These are phyloP conservation scores for Calycina herbarum DNA, from an alignment of 2,329 filamentous ascomycete species.

Conservation along the genomic window DNA sequence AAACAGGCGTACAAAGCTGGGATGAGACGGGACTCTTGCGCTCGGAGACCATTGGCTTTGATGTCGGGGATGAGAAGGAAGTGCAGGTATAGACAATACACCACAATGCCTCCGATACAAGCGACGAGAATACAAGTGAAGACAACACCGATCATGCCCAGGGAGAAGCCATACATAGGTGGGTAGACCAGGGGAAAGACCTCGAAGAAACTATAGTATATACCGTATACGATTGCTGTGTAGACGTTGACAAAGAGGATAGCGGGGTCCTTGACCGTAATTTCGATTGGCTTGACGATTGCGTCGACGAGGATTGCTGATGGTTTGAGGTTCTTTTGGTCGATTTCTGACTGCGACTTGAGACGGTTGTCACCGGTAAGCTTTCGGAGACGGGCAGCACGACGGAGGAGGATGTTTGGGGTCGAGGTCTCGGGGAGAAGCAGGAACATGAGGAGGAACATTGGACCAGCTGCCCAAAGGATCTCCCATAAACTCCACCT, in stretches of 20 bases:
- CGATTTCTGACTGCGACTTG: conserved; percentile 63
- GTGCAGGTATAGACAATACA: conserved; percentile 54
- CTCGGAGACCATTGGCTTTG: conserved; percentile 47
- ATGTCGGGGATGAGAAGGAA: conserved; percentile 54
- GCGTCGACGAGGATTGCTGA: conserved; percentile 52
- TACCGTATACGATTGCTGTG: conserved; percentile 60
- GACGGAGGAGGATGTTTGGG: conserved; percentile 59
- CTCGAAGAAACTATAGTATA: conserved; percentile 65
- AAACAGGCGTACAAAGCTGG: conserved; percentile 55
- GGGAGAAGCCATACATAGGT: conserved; percentile 58
- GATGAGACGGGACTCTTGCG: conserved; percentile 54
- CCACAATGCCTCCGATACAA: conserved; percentile 50
- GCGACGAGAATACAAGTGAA: conserved; percentile 62
- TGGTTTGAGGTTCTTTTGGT: conserved; percentile 54
- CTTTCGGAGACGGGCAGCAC: conserved; percentile 61
- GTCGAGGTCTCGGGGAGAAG: conserved; percentile 64
- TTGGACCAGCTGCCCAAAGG: conserved; percentile 58
- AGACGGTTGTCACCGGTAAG: conserved; percentile 57
- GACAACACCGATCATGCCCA: conserved; percentile 58
- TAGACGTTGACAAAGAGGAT: conserved; percentile 64
- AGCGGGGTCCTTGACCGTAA: conserved; percentile 61
- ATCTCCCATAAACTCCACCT: conserved; percentile 66
- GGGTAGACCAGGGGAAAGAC: conserved; percentile 66
- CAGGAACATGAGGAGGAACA: conserved; percentile 61
- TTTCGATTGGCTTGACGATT: conserved; percentile 60